These are phyloP conservation scores for Vitellaria paradoxa DNA, from an alignment of 179 eudicot genomes.

Conservation along the genomic window DNA sequence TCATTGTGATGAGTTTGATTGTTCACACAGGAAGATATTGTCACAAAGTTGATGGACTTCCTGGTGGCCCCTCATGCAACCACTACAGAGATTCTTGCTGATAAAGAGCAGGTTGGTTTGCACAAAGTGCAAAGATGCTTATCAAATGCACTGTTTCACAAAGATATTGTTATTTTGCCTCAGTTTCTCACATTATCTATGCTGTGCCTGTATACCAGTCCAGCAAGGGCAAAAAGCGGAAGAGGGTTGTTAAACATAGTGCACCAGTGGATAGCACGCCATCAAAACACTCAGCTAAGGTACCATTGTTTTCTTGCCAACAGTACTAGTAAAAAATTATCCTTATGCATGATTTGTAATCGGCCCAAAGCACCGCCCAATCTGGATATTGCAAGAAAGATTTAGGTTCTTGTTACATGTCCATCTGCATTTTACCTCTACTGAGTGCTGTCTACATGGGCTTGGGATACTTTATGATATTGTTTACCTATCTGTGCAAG, in stretches of 20 bases:
- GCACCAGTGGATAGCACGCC: conserved; percentile 40
- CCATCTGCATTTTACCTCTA: not conserved
- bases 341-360: not conserved
- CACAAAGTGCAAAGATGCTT: not conserved
- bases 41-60: conserved; percentile 75
- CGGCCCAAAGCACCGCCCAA: not conserved
- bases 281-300: conserved; percentile 62
- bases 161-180: conserved; percentile 13
- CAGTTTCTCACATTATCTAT: conserved; percentile 3
- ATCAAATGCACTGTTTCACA: not conserved
- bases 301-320: conserved; percentile 15
- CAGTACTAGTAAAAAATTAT: not conserved
- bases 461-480: not conserved
- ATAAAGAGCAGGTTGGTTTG: conserved; percentile 76
- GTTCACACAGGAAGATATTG: conserved; percentile 68
- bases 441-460: not conserved
- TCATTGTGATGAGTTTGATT: not conserved
- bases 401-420: not conserved
- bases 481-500: not conserved
- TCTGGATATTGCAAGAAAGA: not conserved
- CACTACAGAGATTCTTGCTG: conserved; percentile 73
- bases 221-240: conserved; percentile 69
- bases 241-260: conserved; percentile 41
- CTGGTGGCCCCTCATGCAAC: conserved; percentile 90
- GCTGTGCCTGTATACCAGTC: conserved; percentile 19